A percentile compares a stretch with the other conserved stretches of the same genome.
Conservation (phyloP, 306 rosid species). For the Ormosia emarginata region DNA sequence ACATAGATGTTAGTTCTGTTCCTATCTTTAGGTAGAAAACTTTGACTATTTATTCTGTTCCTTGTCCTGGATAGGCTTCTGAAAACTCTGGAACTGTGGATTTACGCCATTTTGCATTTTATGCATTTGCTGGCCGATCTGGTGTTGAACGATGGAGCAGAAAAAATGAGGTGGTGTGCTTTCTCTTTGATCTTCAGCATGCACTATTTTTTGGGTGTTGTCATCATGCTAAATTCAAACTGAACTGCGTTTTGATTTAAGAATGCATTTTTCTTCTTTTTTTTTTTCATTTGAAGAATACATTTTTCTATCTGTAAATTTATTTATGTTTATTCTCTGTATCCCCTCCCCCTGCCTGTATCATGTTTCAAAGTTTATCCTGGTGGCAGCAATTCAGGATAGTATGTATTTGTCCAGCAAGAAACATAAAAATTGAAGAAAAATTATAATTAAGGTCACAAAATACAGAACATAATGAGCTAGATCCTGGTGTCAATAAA, state of each 20-base stretch:
- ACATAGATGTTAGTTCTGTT: neutral
- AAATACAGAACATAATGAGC: neutral
- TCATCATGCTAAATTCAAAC: conserved; percentile 1
- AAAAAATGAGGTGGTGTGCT: conserved; percentile 65
- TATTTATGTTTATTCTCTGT: neutral
- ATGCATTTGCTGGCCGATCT: conserved; percentile 91
- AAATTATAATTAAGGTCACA: neutral
- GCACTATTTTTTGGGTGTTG: conserved; percentile 11
- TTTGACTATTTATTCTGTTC: conserved; percentile 20
- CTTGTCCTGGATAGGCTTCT: conserved; percentile 48
- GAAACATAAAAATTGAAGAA: neutral
- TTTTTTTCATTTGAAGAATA: neutral
- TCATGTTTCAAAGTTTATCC: neutral
- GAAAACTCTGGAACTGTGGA: conserved; percentile 75
- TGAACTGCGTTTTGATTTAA: neutral
- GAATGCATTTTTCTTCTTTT: neutral
- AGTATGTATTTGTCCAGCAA: neutral
- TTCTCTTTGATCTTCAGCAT: neutral
- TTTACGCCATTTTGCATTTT: conserved; percentile 88
- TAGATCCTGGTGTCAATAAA: neutral
- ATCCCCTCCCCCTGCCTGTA: neutral
- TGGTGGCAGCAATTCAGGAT: neutral
- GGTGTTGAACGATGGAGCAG: conserved; percentile 75
- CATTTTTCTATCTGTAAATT: neutral
- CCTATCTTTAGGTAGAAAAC: neutral